A percentile compares a stretch with the other conserved stretches of the same genome.
Conservation (phyloP, 169 alveolate species). For the Babesia bigemina region DNA sequence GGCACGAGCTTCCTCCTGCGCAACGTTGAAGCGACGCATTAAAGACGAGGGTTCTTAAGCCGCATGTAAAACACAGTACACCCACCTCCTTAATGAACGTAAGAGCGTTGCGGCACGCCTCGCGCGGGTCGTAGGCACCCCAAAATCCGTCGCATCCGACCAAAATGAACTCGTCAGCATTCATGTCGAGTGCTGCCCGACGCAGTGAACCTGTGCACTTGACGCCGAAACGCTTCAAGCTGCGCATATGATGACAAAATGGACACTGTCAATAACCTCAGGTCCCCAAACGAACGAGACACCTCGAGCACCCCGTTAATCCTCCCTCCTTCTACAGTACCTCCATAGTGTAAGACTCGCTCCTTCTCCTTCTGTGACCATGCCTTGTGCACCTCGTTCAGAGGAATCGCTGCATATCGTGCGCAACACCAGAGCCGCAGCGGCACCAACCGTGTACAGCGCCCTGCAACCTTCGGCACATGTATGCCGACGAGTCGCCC, state of each 20-base stretch:
- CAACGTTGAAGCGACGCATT: background rate
- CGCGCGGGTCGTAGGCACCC: slow-evolving; percentile 55
- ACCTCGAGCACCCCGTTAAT: slow-evolving; percentile 94
- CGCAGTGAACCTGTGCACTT: slow-evolving; percentile 77
- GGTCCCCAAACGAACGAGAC: slow-evolving; percentile 96
- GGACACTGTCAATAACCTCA: slow-evolving; percentile 81
- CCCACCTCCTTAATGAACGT: slow-evolving; percentile 40
- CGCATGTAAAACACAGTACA: background rate
- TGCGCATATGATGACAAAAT: slow-evolving; percentile 5
- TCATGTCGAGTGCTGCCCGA: slow-evolving; percentile 69
- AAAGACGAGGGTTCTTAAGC: background rate
- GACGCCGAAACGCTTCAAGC: slow-evolving; percentile 82
- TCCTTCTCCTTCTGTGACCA: slow-evolving; percentile 90
- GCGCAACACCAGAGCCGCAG: background rate
- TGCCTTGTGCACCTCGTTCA: slow-evolving; percentile 96
- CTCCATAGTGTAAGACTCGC: slow-evolving; percentile 92
- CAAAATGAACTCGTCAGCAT: slow-evolving; percentile 89
- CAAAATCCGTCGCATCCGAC: slow-evolving; percentile 98
- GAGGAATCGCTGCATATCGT: slow-evolving; percentile 78
- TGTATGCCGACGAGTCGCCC: slow-evolving; percentile 85
- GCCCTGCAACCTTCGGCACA: slow-evolving; percentile 61
- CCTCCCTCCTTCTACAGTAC: slow-evolving; percentile 94
- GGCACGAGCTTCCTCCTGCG: slow-evolving; percentile 72
- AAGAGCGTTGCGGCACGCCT: slow-evolving; percentile 62
- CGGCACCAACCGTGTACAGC: slow-evolving; percentile 45